Percentiles rank a stretch among this genome's conserved stretches.
These are phyloP conservation scores for Exophiala dermatitidis DNA, from an alignment of 2,329 filamentous ascomycete genomes.

Conservation along the genomic window DNA sequence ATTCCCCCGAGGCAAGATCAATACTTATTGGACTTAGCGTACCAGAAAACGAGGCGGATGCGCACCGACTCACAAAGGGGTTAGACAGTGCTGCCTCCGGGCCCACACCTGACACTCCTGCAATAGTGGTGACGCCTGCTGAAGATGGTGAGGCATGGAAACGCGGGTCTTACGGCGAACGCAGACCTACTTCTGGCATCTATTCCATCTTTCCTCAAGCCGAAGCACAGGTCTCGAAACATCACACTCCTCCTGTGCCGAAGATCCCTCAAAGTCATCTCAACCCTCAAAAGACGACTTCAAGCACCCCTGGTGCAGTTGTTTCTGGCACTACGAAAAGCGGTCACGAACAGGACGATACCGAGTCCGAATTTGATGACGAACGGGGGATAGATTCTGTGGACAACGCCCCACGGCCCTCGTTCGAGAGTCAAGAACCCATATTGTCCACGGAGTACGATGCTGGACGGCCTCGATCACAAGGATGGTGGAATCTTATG, in stretches of 20 bases:
- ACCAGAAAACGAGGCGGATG: conserved; percentile 31
- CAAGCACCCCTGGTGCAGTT: not conserved
- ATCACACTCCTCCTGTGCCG: conserved; percentile 37
- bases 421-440: conserved; percentile 30
- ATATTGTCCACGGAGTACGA: conserved; percentile 27
- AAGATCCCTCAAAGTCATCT: conserved; percentile 30
- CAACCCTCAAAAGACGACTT: not conserved
- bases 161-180: conserved; percentile 6
- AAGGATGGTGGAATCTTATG: conserved; percentile 46
- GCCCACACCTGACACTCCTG: conserved; percentile 38
- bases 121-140: conserved; percentile 42
- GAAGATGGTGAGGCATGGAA: conserved; percentile 36
- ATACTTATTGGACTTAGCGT: conserved; percentile 43
- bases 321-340: too few species aligned
- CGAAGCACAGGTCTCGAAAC: conserved; percentile 9
- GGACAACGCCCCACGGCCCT: conserved; percentile 15
- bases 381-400: conserved; percentile 1
- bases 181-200: conserved; percentile 36
- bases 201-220: conserved; percentile 36
- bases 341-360: not conserved
- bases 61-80: conserved; percentile 15
- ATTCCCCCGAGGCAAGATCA: conserved; percentile 41
- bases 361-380: not conserved
- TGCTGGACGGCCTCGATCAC: conserved; percentile 36
- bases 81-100: conserved; percentile 29